A percentile compares a stretch with the other conserved stretches of the same genome.
These are phyloP conservation scores for Penicillium brasilianum DNA, from an alignment of 2,329 filamentous ascomycete genomes.

Conservation along the genomic window DNA sequence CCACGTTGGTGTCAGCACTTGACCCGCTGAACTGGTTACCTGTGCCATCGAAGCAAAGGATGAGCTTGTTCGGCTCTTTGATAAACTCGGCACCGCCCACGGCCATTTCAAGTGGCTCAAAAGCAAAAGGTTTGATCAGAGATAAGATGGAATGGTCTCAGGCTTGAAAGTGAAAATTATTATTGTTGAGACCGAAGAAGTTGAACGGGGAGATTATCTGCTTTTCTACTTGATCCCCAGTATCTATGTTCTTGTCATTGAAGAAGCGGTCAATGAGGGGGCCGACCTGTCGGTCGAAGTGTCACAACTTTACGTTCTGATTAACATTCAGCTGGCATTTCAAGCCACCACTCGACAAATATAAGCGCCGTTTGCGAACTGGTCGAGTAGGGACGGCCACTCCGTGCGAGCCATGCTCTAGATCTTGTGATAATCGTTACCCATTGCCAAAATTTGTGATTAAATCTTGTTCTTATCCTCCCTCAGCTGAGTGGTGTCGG, in stretches of 20 bases:
- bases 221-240: not conserved
- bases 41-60: not conserved
- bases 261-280: not conserved
- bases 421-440: not conserved
- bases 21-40: not conserved
- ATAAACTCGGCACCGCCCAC: not conserved
- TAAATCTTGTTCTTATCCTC: not conserved
- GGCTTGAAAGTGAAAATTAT: not conserved
- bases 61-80: conserved; percentile 1
- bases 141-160: not conserved
- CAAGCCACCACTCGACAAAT: not conserved
- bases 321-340: not conserved
- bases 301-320: not conserved
- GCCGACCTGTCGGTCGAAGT: not conserved
- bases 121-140: not conserved
- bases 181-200: not conserved
- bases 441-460: not conserved
- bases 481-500: not conserved
- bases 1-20: not conserved
- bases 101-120: not conserved
- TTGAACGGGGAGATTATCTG: not conserved
- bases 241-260: not conserved
- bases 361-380: not conserved
- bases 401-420: not conserved
- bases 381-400: not conserved